Base-by-base conservation (phyloP, 108 stramenopile genomes). In the Mayamaea pseudoterrestris region DNA sequence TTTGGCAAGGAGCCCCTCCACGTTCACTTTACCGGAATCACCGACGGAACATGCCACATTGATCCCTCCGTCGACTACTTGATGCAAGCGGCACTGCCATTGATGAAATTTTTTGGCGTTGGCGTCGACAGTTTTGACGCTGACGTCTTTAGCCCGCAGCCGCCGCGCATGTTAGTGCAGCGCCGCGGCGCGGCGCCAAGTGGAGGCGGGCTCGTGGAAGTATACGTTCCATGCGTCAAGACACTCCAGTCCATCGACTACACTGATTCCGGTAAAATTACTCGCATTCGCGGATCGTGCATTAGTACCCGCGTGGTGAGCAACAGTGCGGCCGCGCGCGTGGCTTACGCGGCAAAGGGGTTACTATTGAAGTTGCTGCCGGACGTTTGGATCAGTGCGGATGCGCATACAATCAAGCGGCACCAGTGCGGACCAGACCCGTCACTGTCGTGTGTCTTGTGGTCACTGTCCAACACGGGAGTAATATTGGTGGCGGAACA, bases 301-400 rank as follows among this genome's bases (percentile, higher is more conserved):
- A 76, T 82, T 20, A 78, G 74, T 24, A 83, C 92, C 50, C 74
- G 83, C 17, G 69, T 96, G 12, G 89, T 96, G 2, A 95, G 97
- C 0, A 86, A 93, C 11, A 69, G 83, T 13, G 61, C 60, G 59
- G 80, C 95, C 5, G 94, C 96, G 14, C 77, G 98, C 22, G 89
- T 94, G 24, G 95, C 93, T 11, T 93, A 94, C 61, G 73, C 91
- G 0, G 89, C 89, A 6, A 90, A 95, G 60, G 93, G 92, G 2
- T 56, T 94, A 20, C 74, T 96, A 41, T 90, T 94, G 35, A 58
- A 74, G 20, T 56, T 94, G 18, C 50, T 95, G 13, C 94, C 94
- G 0, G 95, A 96, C 57, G 93, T 98, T 25, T 95, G 91, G 90
- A 92, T 98, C 34, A 80, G 91, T 49, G 95, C 94, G 3, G 94